Percentiles rank a stretch among this genome's conserved stretches.
Evolutionary conservation across 345 rosid species (phyloP).

Genomic region (Lepidium aucheri): DNA sequence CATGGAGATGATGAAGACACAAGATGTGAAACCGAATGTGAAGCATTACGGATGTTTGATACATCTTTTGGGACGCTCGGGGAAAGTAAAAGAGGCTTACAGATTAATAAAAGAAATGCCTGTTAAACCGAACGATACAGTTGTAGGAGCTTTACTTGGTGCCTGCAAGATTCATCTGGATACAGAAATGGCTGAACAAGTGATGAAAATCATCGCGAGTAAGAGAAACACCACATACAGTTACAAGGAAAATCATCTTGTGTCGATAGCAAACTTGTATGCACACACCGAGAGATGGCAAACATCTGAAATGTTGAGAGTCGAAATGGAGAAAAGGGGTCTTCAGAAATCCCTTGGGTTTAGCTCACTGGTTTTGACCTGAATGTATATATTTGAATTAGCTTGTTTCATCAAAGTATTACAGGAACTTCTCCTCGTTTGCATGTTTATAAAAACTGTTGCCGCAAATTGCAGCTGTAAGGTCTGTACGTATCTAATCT

Average conservation of each 20-base stretch:
- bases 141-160: slow-evolving; percentile 68
- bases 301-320: slow-evolving; percentile 47
- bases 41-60: slow-evolving; percentile 71
- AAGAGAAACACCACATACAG: slow-evolving; percentile 9
- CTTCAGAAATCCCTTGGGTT: slow-evolving; percentile 43
- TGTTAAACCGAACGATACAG: slow-evolving; percentile 51
- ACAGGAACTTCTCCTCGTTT: too few relatives aligned
- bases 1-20: slow-evolving; percentile 49
- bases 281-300: slow-evolving; percentile 63
- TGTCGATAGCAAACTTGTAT: slow-evolving; percentile 54
- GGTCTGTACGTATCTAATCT: too few relatives aligned
- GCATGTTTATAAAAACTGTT: too few relatives aligned
- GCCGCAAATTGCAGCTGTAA: too few relatives aligned
- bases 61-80: slow-evolving; percentile 65
- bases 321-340: slow-evolving; percentile 36
- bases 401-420: not conserved
- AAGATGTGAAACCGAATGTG: slow-evolving; percentile 33
- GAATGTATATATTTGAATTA: not conserved
- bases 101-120: slow-evolving; percentile 51
- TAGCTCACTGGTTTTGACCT: slow-evolving; percentile 38
- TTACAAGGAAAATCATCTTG: slow-evolving; percentile 35
- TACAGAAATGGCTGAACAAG: slow-evolving; percentile 38
- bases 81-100: slow-evolving; percentile 62
- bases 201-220: slow-evolving; percentile 31
- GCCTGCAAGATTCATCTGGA: slow-evolving; percentile 59